Evolutionary conservation across 441 rosid genomes (phyloP).

Genomic region (Corymbia citriodora): DNA sequence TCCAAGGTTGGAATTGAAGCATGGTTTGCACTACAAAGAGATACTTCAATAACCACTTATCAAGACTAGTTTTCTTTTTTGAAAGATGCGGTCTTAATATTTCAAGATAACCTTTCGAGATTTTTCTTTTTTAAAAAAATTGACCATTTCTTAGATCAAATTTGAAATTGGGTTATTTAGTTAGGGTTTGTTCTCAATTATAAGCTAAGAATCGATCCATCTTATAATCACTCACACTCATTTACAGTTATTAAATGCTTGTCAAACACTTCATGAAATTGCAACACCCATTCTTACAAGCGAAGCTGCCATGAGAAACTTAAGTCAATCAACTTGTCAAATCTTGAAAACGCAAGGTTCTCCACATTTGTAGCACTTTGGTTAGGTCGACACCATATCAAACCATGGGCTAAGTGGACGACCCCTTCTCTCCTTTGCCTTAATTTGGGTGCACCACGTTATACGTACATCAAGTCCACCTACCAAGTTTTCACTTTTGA

Average conservation of each 20-base stretch:
- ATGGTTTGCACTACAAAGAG: background rate
- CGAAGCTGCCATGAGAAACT: background rate
- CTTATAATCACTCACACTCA: background rate
- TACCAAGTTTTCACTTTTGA: background rate
- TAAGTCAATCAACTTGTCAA: background rate
- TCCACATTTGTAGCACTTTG: background rate
- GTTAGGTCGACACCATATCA: background rate
- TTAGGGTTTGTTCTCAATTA: background rate
- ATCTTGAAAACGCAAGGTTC: background rate
- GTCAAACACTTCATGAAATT: background rate
- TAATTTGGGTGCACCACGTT: background rate
- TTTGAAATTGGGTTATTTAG: fast-evolving
- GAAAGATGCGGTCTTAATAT: fast-evolving
- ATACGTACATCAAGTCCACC: background rate
- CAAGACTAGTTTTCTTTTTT: background rate
- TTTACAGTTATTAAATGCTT: background rate
- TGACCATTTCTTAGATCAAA: fast-evolving
- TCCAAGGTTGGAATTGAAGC: fast-evolving
- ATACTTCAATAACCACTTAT: fast-evolving
- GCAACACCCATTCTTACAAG: background rate
- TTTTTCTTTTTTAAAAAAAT: background rate
- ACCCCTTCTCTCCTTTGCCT: background rate
- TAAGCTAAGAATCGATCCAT: background rate
- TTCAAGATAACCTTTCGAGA: fast-evolving
- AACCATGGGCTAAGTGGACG: background rate